These are phyloP conservation scores for Lantana camara DNA, from an alignment of 257 asterid species.

Conservation along the genomic window DNA sequence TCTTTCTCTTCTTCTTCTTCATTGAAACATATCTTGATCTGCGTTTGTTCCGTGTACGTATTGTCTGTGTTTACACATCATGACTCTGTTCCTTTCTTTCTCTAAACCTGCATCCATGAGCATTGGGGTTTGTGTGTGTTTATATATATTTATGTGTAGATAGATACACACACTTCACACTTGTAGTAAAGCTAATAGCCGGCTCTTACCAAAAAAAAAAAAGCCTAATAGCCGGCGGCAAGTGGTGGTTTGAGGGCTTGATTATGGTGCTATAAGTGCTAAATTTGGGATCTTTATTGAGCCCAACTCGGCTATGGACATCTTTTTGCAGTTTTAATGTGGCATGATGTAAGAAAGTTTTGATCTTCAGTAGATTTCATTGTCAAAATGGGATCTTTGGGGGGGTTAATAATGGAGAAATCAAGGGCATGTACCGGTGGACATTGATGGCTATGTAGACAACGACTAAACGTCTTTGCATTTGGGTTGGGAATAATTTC, in stretches of 20 bases:
- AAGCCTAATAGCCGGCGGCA: conserved; percentile 16
- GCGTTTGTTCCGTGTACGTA: not conserved
- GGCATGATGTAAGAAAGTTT: not conserved
- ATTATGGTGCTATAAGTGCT: conserved; percentile 7
- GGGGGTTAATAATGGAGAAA: conserved; percentile 8
- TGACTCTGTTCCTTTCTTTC: conserved; percentile 7
- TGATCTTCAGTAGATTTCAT: conserved; percentile 8
- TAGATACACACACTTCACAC: no score
- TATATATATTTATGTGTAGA: not conserved
- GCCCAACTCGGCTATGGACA: not conserved
- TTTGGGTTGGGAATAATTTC: not conserved
- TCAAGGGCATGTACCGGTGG: not conserved
- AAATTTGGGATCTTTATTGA: not conserved
- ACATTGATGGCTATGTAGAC: not conserved
- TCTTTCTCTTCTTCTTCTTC: conserved; percentile 1
- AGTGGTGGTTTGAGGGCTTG: not conserved
- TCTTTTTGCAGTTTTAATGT: conserved; percentile 1
- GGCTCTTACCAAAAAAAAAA: no score
- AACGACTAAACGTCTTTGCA: no score
- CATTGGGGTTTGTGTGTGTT: no score
- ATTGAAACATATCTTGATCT: conserved; percentile 18
- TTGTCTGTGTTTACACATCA: not conserved
- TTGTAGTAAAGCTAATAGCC: no score
- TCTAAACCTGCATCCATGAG: not conserved
- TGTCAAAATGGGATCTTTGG: conserved; percentile 10